phyloP scores from a whole-genome alignment of 805 yeast genomes.

The Yarrowia hollandica region DNA sequence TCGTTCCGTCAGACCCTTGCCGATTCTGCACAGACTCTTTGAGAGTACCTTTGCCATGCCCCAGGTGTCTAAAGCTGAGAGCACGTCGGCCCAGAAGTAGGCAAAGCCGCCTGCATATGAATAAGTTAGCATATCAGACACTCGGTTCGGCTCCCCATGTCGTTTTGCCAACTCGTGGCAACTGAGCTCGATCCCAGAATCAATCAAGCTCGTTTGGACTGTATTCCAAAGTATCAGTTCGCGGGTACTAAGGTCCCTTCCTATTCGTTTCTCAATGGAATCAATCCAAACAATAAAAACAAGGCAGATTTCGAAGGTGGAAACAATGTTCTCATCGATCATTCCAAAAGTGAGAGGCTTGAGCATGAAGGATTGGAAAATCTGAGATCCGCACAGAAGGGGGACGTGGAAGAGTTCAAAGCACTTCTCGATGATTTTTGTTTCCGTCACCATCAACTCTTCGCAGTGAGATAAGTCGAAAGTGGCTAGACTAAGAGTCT shows the following conservation, averaged over 20 bases:
- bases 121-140: constrained; percentile 3
- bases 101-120: constrained; percentile 35
- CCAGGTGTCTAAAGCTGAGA: constrained; percentile 38
- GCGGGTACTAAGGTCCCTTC: constrained; percentile 29
- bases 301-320: constrained; percentile 36
- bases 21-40: constrained; percentile 29
- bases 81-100: constrained; percentile 36
- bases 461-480: constrained; percentile 23
- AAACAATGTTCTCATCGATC: constrained; percentile 33
- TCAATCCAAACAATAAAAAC: constrained; percentile 39
- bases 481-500: constrained; percentile 9
- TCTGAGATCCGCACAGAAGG: constrained; percentile 35
- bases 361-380: constrained; percentile 35
- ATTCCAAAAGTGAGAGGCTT: constrained; percentile 35
- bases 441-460: constrained; percentile 27
- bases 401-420: constrained; percentile 37
- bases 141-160: constrained; percentile 6
- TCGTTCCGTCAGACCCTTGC: constrained; percentile 19
- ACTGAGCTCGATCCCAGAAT: constrained; percentile 31
- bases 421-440: constrained; percentile 34
- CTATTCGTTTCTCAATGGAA: constrained; percentile 35
- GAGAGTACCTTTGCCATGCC: constrained; percentile 36
- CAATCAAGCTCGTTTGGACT: constrained; percentile 34
- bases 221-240: constrained; percentile 33
- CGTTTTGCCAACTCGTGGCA: constrained; percentile 18